Evolutionary conservation across 306 rosid genomes (phyloP).

Genomic region (Calophaca sinica): DNA sequence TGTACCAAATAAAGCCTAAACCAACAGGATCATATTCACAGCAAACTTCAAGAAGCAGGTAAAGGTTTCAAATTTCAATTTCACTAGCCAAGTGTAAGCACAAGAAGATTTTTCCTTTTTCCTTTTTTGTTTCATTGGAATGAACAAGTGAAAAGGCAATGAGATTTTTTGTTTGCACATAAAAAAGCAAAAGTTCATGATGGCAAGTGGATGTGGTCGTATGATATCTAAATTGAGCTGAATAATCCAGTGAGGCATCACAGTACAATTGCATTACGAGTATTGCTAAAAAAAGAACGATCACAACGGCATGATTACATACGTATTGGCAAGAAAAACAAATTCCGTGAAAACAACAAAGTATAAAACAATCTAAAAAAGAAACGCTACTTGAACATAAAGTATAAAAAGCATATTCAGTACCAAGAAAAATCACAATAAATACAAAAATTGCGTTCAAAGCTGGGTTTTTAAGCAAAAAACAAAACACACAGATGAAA

Average conservation of each 20-base stretch:
- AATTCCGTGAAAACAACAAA: not conserved
- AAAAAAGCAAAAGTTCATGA: not conserved
- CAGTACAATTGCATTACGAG: constrained; percentile 25
- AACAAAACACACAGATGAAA: not conserved
- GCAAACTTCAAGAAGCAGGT: constrained; percentile 10
- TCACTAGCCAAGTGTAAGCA: constrained; percentile 28
- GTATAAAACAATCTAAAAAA: not conserved
- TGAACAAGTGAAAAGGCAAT: constrained; percentile 5
- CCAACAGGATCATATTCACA: not conserved
- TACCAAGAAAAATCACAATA: constrained; percentile 1
- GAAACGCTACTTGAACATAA: not conserved
- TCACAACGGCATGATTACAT: not conserved
- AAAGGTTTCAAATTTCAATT: constrained; percentile 12
- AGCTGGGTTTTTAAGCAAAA: constrained; percentile 5
- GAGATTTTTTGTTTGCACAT: constrained; percentile 19
- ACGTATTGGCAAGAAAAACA: constrained; percentile 16
- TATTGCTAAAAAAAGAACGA: not conserved
- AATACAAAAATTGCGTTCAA: not conserved
- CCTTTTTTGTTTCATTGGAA: not conserved
- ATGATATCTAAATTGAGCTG: not conserved
- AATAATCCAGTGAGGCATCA: not conserved
- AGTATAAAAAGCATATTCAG: not conserved
- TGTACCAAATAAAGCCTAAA: not conserved
- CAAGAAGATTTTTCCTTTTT: not conserved
- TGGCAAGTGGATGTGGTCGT: not conserved